Base-by-base conservation (phyloP, 2,329 filamentous ascomycete species). In the Periglandula ipomoeae region DNA sequence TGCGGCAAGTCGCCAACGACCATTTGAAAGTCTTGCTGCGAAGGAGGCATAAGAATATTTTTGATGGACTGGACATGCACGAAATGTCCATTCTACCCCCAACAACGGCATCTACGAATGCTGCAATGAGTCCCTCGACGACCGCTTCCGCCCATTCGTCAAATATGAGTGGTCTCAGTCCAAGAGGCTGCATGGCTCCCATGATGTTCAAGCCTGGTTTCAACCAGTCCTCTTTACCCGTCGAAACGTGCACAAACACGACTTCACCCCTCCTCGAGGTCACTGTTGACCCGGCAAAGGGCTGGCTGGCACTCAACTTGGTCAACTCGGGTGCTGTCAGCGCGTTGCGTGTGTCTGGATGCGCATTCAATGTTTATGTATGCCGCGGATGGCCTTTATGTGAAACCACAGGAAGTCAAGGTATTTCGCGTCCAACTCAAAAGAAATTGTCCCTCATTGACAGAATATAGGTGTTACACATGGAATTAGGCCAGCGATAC, bases 151-250 rank as follows among this genome's bases (percentile, higher is more conserved):
- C n/a, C 19, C 15, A 30, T 8, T 17, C 20, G 23, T 22, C 13
- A 6, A 17, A 20, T 3, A 49, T 39, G 40, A 22, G 17, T 9
- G 22, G 9, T 22, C 39, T 44, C 7, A 26, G 39, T 9, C 39
- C 47, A 15, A 39, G 47, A n/a, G 47, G 47, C 20, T 49, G 47
- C 32, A 26, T 27, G 30, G 9, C 26, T 3, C 40, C 47, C 17
- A 49, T 49, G 47, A 44, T 49, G 39, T 44, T 47, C 44, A 47
- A 47, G 32, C 32, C 41, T 11, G 48, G 48, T 34, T 50, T 45
- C 34, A 23, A 50, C 35, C 30, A 30, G 15, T 37, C 48, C 5
- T 44, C 41, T 15, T 26, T 50, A n/a, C 48, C 48, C 5, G 19
- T 20, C 6, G 48, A 50, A 20, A 50, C 42, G 6, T 50, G 48